phyloP scores from a whole-genome alignment of 805 yeast genomes.

The Kazachstania bromeliacearum region DNA sequence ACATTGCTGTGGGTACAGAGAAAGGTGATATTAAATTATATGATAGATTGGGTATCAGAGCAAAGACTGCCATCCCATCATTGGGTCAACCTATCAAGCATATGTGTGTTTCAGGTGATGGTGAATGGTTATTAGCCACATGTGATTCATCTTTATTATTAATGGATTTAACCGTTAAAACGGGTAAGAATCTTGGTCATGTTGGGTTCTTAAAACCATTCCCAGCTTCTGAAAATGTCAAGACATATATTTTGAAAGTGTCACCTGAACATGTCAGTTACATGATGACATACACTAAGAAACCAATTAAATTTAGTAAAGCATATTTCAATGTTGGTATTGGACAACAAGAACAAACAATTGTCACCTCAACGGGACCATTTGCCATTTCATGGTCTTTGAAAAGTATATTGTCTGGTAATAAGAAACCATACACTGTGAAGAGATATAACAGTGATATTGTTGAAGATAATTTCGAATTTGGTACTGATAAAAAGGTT shows the following conservation, averaged over 20 bases:
- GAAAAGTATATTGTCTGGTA: conserved; percentile 45
- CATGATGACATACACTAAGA: conserved; percentile 42
- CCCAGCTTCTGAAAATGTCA: conserved; percentile 55
- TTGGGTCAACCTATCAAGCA: conserved; percentile 67
- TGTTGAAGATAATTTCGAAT: conserved; percentile 70
- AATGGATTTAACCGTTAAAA: conserved; percentile 54
- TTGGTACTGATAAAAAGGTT: conserved; percentile 60
- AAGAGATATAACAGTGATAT: conserved; percentile 52
- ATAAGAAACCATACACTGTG: conserved; percentile 49
- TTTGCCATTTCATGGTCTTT: conserved; percentile 76
- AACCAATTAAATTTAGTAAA: conserved; percentile 49
- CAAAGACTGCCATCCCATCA: conserved; percentile 74
- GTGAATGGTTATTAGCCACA: conserved; percentile 74
- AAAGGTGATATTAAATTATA: conserved; percentile 71
- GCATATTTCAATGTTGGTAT: conserved; percentile 72
- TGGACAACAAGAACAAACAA: conserved; percentile 55
- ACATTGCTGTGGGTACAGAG: conserved; percentile 63
- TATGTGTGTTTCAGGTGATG: conserved; percentile 66
- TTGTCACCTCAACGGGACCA: conserved; percentile 74
- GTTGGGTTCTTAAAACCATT: conserved; percentile 60
- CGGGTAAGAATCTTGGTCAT: conserved; percentile 49
- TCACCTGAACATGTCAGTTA: conserved; percentile 63
- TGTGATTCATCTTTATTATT: conserved; percentile 63
- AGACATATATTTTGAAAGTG: conserved; percentile 57
- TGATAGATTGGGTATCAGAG: conserved; percentile 62